These are phyloP conservation scores for Xylariaceae sp. DNA, from an alignment of 2,329 filamentous ascomycete genomes.

Conservation along the genomic window DNA sequence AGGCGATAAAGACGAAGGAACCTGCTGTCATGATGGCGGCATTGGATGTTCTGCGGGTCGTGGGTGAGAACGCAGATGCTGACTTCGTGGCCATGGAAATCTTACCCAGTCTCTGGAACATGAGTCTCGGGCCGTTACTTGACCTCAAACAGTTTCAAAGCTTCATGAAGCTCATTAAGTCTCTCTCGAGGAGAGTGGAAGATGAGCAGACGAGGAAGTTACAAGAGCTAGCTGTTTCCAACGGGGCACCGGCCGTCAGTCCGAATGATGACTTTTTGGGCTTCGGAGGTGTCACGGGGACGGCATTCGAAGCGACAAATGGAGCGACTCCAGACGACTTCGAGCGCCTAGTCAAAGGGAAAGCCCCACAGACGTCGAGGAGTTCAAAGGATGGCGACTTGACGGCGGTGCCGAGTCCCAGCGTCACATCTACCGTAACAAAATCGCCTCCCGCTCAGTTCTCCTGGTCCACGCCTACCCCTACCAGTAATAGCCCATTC, in stretches of 20 bases:
- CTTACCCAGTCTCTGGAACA: slow-evolving; percentile 82
- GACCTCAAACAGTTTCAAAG: slow-evolving; percentile 81
- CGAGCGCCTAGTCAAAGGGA: slow-evolving; percentile 81
- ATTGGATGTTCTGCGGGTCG: slow-evolving; percentile 74
- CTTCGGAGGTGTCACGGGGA: slow-evolving; percentile 62
- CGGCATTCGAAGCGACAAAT: slow-evolving; percentile 47
- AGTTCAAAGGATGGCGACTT: slow-evolving; percentile 46
- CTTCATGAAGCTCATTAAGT: slow-evolving; percentile 86
- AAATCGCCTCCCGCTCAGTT: slow-evolving; percentile 41
- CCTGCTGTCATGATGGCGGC: slow-evolving; percentile 96
- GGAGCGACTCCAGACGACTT: slow-evolving; percentile 68
- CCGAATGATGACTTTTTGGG: slow-evolving; percentile 63
- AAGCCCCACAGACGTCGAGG: slow-evolving; percentile 37
- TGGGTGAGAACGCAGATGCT: slow-evolving; percentile 74
- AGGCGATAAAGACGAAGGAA: slow-evolving; percentile 94
- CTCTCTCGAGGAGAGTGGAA: slow-evolving; percentile 73
- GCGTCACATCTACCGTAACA: slow-evolving; percentile 32
- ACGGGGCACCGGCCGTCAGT: slow-evolving; percentile 42
- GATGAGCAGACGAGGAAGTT: slow-evolving; percentile 84
- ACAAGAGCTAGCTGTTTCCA: slow-evolving; percentile 66
- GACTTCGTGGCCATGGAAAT: slow-evolving; percentile 92
- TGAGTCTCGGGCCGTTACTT: slow-evolving; percentile 84
- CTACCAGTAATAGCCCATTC: slow-evolving; percentile 35
- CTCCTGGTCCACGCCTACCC: slow-evolving; percentile 58
- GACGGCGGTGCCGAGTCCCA: slow-evolving; percentile 37